Conservation (phyloP, 2,329 filamentous ascomycete genomes). For the Falciphora oryzae region DNA sequence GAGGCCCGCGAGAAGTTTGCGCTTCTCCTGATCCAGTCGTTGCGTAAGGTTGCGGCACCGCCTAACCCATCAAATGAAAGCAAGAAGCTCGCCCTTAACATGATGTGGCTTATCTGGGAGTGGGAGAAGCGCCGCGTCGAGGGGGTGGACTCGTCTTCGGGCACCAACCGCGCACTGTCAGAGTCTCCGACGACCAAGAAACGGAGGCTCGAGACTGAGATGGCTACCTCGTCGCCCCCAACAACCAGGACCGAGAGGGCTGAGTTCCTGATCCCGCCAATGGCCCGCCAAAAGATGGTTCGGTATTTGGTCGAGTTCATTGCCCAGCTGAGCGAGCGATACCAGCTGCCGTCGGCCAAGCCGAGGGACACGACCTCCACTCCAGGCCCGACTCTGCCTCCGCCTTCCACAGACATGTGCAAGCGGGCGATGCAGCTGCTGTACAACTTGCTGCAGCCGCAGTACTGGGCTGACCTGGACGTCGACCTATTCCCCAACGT, state of each 20-base stretch:
- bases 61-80: conserved; percentile 84
- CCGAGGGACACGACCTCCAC: conserved; percentile 46
- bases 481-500: conserved; percentile 88
- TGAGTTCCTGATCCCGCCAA: conserved; percentile 63
- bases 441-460: conserved; percentile 75
- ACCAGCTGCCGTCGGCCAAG: conserved; percentile 66
- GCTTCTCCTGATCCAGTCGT: conserved; percentile 77
- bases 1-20: conserved; percentile 90
- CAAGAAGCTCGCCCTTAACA: conserved; percentile 82
- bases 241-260: conserved; percentile 40
- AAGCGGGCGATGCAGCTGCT: conserved; percentile 79
- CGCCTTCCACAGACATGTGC: conserved; percentile 68
- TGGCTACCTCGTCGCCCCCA: conserved; percentile 45
- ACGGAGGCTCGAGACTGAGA: conserved; percentile 65
- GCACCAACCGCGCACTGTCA: conserved; percentile 38
- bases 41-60: conserved; percentile 80
- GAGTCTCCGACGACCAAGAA: conserved; percentile 72
- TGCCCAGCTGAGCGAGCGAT: conserved; percentile 80
- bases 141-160: conserved; percentile 31
- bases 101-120: conserved; percentile 85
- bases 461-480: conserved; percentile 88
- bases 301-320: conserved; percentile 97
- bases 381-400: conserved; percentile 40
- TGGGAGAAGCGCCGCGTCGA: conserved; percentile 85
- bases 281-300: conserved; percentile 72